Base-by-base conservation (phyloP, 2,329 filamentous ascomycete species). In the Clonostachys byssicola region DNA sequence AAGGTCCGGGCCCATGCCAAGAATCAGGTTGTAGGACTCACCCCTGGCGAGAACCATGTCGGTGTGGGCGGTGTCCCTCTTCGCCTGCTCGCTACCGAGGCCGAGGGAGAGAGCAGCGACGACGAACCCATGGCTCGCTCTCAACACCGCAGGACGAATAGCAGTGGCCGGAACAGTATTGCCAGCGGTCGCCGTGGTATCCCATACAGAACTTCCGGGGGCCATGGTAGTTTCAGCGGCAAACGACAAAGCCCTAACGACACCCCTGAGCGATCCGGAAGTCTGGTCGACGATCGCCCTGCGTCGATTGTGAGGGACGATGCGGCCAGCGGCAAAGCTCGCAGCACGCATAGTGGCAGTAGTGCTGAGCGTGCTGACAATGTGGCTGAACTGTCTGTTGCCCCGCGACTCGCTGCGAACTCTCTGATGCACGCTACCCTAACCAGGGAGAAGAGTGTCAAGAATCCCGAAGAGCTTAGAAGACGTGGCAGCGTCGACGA, bases 1-100 rank as follows among this genome's bases (percentile, higher is more conserved):
- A 96, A 96, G 75, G 95, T 95, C 57, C 77, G 90, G 53, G 91
- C 95, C 63, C 88, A 92, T 63, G 86, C 88, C 52, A 91, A 92
- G 62, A 85, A 84, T 9, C 88, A 84, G 40, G 81, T 89, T 5
- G 83, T 88, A 9, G 85, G 89, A 38, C 96, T 95, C 64, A 84
- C 85, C 10, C 86, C 88, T 4, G 86, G 85, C 41, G 81, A 76
- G 48, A 92, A 92, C 48, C 87, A 89, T 50, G 87, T 82, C 39
- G 82, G 81, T 39, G 80, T 86, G 2, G 81, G 85, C 39, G 91
- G 90, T 47, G 92, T 97, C 38, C 94, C 94, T 3, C 83, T 96
- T 67, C 85, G 94, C 40, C 75, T 99, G 52, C 95, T 89, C 63
- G 92, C 94, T n/a, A 95, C 89, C 44, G 94, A 99, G 66, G 89